Evolutionary conservation across 169 alveolate species (phyloP).

Genomic region (Cryptosporidium baileyi): DNA sequence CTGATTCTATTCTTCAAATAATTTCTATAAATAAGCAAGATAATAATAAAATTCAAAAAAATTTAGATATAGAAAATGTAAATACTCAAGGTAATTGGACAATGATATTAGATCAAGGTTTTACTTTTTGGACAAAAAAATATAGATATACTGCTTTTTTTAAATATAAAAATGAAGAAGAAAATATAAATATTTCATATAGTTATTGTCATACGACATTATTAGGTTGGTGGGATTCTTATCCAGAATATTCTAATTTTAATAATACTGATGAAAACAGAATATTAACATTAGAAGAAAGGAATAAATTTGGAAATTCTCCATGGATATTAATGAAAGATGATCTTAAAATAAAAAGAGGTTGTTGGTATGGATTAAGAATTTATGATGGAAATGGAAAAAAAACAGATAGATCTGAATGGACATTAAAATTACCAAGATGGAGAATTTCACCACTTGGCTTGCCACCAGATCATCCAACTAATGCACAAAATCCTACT

Average conservation of each 20-base stretch:
- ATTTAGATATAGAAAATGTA: not conserved
- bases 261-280: not conserved
- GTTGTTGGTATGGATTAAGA: slow-evolving; percentile 69
- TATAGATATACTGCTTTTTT: slow-evolving; percentile 40
- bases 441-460: slow-evolving; percentile 68
- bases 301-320: not conserved
- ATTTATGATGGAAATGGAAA: slow-evolving; percentile 47
- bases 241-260: slow-evolving; percentile 21
- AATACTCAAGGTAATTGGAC: slow-evolving; percentile 56
- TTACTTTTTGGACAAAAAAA: slow-evolving; percentile 42
- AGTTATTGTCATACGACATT: slow-evolving; percentile 56
- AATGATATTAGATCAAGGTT: slow-evolving; percentile 50
- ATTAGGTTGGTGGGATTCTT: slow-evolving; percentile 69
- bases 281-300: slow-evolving; percentile 33
- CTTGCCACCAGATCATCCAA: slow-evolving; percentile 65
- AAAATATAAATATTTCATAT: slow-evolving; percentile 36
- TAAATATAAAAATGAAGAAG: slow-evolving; percentile 38
- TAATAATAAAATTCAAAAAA: not conserved
- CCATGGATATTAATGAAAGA: slow-evolving; percentile 49
- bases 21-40: not conserved
- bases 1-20: not conserved
- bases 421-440: slow-evolving; percentile 65
- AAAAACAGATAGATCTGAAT: slow-evolving; percentile 43
- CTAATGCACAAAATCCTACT: slow-evolving; percentile 55
- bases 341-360: slow-evolving; percentile 29